Conservation (phyloP, 139 green algal genomes). For the Closterium sp. region DNA sequence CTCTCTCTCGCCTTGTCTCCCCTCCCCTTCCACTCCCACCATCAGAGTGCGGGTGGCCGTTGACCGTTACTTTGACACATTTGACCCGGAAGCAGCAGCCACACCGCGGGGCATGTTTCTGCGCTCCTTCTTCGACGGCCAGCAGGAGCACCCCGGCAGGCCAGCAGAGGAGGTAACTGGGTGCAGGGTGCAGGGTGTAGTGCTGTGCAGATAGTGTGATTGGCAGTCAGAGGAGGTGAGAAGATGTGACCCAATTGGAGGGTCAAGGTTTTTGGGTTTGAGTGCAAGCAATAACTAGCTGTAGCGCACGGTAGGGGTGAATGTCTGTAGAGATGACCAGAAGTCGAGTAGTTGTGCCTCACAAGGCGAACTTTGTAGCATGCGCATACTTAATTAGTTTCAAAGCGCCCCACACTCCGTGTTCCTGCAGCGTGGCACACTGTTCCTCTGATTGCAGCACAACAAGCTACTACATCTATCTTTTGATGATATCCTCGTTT, state of each 20-base stretch:
- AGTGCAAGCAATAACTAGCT: not conserved
- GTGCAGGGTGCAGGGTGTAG: not conserved
- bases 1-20: too few species aligned
- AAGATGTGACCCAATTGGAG: not conserved
- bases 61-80: constrained; percentile 24
- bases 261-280: not conserved
- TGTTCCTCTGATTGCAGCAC: too few species aligned
- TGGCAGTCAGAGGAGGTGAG: not conserved
- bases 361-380: too few species aligned
- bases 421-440: too few species aligned
- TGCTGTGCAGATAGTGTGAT: too few species aligned
- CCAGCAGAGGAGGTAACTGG: not conserved
- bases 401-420: too few species aligned
- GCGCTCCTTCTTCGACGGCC: not conserved
- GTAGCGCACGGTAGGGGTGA: not conserved
- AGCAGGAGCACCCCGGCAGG: not conserved
- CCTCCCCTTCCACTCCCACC: too few species aligned
- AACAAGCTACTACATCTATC: too few species aligned
- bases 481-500: too few species aligned
- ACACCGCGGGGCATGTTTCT: constrained; percentile 46
- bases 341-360: too few species aligned
- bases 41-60: constrained; percentile 26
- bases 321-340: too few species aligned
- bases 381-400: too few species aligned
- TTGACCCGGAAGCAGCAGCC: constrained; percentile 9